These are phyloP conservation scores for Eutrema japonicum DNA, from an alignment of 345 rosid genomes.

Conservation along the genomic window DNA sequence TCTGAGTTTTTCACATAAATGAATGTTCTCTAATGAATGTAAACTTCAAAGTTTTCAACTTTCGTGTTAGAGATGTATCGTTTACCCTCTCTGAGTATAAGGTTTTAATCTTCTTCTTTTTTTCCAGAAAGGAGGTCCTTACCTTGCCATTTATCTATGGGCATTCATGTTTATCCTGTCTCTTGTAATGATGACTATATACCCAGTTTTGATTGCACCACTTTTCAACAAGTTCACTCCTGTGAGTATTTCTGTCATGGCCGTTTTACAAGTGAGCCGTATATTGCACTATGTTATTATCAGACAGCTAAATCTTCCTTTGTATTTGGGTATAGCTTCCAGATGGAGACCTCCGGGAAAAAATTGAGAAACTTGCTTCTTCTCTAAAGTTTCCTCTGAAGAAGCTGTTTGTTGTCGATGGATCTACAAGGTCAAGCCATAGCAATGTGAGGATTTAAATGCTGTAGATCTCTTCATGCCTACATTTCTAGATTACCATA, in stretches of 20 bases:
- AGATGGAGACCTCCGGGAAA: constrained; percentile 79
- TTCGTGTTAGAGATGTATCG: background rate
- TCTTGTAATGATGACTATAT: constrained; percentile 95
- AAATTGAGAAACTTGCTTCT: constrained; percentile 91
- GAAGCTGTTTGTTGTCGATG: constrained; percentile 97
- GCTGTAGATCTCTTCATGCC: constrained; percentile 19
- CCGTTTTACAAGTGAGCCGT: background rate
- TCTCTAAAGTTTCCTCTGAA: constrained; percentile 88
- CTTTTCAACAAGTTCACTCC: constrained; percentile 97
- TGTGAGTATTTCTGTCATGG: constrained; percentile 56
- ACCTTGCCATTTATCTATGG: constrained; percentile 98
- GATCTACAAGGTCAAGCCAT: constrained; percentile 99
- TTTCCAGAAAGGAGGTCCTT: constrained; percentile 98
- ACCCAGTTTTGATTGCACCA: constrained; percentile 91
- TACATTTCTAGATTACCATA: constrained; percentile 12
- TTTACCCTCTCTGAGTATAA: background rate
- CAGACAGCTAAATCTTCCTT: constrained; percentile 5
- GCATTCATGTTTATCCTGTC: constrained; percentile 93
- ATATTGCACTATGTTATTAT: constrained; percentile 29
- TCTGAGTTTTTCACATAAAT: background rate
- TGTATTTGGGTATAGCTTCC: constrained; percentile 65
- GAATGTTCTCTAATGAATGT: background rate
- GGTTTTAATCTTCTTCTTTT: constrained; percentile 24
- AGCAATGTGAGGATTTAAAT: constrained; percentile 79
- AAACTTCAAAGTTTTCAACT: constrained; percentile 1